These are phyloP conservation scores for Backusella tuberculispora DNA, from an alignment of 192 early-diverging fungal species.

Conservation along the genomic window DNA sequence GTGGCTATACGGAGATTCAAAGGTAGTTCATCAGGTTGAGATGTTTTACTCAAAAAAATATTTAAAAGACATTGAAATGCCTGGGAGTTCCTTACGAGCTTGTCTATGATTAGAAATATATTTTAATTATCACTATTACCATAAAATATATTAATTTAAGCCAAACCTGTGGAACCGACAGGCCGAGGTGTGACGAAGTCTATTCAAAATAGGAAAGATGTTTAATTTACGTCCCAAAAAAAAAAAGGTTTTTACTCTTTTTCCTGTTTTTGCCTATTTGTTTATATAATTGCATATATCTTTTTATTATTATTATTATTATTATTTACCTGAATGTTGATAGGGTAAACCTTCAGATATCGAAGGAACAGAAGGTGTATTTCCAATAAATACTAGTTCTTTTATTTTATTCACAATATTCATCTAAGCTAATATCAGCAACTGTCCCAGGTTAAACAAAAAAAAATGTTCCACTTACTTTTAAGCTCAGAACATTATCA, in stretches of 20 bases:
- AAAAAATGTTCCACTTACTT: conserved; percentile 33
- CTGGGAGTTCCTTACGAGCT: conserved; percentile 50
- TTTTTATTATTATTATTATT: not conserved
- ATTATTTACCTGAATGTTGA: conserved; percentile 55
- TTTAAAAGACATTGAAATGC: conserved; percentile 53
- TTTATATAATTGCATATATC: too few relatives aligned
- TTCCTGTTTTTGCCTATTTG: too few relatives aligned
- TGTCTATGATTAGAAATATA: conserved; percentile 32
- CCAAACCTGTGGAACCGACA: conserved; percentile 2
- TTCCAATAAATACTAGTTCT: conserved; percentile 55
- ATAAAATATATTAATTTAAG: conserved; percentile 1
- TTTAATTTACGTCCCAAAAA: not conserved
- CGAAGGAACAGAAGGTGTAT: conserved; percentile 42
- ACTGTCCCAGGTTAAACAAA: not conserved
- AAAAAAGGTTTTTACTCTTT: not conserved
- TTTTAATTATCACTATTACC: not conserved
- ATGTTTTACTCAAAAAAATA: conserved; percentile 47
- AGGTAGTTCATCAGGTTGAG: conserved; percentile 20
- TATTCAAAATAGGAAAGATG: conserved; percentile 24
- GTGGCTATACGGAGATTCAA: conserved; percentile 37
- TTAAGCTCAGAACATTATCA: conserved; percentile 42
- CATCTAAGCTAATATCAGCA: not conserved
- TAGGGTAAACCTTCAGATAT: conserved; percentile 53
- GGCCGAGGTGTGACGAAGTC: conserved; percentile 52
- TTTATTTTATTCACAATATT: conserved; percentile 34